Percentiles rank a stretch among this genome's conserved stretches.
Evolutionary conservation across 306 rosid genomes (phyloP).

Genomic region (Pyrus bretschneideri): DNA sequence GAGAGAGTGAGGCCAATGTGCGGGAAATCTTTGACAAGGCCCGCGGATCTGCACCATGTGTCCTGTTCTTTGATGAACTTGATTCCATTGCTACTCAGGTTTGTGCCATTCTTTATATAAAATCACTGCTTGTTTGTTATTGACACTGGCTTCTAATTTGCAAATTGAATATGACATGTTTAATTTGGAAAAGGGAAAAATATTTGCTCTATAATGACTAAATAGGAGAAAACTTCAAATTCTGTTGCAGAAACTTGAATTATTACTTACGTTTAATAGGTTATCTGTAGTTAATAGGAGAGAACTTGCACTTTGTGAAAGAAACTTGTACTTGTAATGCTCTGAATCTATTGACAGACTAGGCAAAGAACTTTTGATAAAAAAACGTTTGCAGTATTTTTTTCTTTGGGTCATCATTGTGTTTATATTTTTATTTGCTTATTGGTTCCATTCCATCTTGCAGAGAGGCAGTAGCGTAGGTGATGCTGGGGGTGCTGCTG

Average conservation of each 20-base stretch:
- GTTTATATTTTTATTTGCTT: not conserved
- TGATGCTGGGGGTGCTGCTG: constrained; percentile 99
- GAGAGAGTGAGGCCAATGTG: constrained; percentile 99
- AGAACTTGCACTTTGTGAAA: no score
- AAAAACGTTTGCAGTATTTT: not conserved
- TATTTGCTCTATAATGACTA: not conserved
- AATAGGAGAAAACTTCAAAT: not conserved
- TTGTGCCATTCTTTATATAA: not conserved
- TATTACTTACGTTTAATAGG: not conserved
- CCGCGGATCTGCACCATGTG: constrained; percentile 98
- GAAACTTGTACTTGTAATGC: not conserved
- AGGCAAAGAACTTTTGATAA: not conserved
- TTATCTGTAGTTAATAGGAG: not conserved
- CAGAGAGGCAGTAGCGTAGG: constrained; percentile 97
- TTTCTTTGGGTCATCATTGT: not conserved
- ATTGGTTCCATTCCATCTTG: not conserved
- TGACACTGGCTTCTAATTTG: not conserved
- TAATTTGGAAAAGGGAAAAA: not conserved
- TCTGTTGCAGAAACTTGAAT: not conserved
- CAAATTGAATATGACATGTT: not conserved
- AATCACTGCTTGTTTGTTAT: not conserved
- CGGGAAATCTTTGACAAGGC: constrained; percentile 99
- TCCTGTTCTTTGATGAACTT: constrained; percentile 95
- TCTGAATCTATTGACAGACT: not conserved
- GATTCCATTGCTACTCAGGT: constrained; percentile 99